phyloP scores from a whole-genome alignment of 371 early-diverging fungal genomes.

The Lichtheimia ramosa region DNA sequence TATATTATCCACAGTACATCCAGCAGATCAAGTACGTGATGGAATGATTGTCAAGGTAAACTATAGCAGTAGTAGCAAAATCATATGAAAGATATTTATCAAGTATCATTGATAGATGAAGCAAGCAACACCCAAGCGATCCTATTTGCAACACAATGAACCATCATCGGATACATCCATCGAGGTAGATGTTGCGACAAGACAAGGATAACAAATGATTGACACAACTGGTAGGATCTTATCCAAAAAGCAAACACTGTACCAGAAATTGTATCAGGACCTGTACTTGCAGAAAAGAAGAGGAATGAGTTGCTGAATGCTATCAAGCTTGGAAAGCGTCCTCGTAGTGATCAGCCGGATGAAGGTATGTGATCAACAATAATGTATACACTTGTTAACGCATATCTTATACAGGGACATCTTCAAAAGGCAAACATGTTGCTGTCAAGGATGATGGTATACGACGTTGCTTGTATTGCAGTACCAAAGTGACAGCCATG shows the following conservation, averaged over 20 bases:
- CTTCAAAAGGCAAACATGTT: constrained; percentile 16
- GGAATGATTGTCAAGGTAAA: constrained; percentile 29
- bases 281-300: constrained; percentile 46
- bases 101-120: too few relatives aligned
- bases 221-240: constrained; percentile 14
- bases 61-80: too few relatives aligned
- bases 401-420: constrained; percentile 2
- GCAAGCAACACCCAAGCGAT: constrained; percentile 14
- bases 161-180: constrained; percentile 13
- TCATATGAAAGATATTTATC: too few relatives aligned
- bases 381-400: neutral
- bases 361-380: constrained; percentile 21
- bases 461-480: constrained; percentile 42
- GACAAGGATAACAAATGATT: neutral
- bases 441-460: constrained; percentile 35
- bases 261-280: constrained; percentile 39
- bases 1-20: constrained; percentile 11
- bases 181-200: neutral
- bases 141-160: constrained; percentile 18
- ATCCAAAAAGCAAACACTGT: constrained; percentile 24
- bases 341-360: constrained; percentile 25
- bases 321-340: constrained; percentile 38
- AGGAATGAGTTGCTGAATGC: constrained; percentile 42
- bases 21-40: constrained; percentile 19
- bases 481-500: constrained; percentile 43